Evolutionary conservation across 2,329 filamentous ascomycete genomes (phyloP).

Genomic region (Xylaria hypoxylon): DNA sequence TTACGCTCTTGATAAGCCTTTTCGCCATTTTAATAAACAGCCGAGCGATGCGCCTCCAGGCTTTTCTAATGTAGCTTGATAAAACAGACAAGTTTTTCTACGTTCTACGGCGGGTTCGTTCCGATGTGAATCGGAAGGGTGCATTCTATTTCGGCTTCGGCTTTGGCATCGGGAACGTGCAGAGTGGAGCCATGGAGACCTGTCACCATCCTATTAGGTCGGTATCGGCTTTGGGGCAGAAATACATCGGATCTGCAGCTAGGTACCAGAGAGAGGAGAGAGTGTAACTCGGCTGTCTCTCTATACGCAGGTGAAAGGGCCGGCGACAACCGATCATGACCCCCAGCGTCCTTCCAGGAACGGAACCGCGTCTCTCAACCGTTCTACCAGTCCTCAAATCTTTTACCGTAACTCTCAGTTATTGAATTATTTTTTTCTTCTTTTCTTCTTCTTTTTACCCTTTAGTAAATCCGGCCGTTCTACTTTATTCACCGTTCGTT

Average conservation of each 20-base stretch:
- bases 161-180: conserved; percentile 3
- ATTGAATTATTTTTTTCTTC: no score
- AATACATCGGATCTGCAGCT: not conserved
- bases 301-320: not conserved
- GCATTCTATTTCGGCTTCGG: conserved; percentile 2
- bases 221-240: not conserved
- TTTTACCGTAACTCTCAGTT: no score
- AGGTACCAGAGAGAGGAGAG: no score
- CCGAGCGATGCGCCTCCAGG: no score
- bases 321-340: conserved; percentile 8
- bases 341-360: conserved; percentile 8
- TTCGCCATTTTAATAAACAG: no score
- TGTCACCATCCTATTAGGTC: not conserved
- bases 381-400: not conserved
- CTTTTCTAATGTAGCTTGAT: not conserved
- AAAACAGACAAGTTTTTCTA: not conserved
- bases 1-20: not conserved
- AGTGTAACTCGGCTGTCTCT: no score
- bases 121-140: not conserved
- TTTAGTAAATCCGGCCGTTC: not conserved
- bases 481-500: not conserved
- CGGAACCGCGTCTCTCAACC: not conserved
- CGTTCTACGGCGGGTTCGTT: not conserved
- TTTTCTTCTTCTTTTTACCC: no score
- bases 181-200: conserved; percentile 4